phyloP scores from a whole-genome alignment of 495 filamentous ascomycete species.

The Chaetomium cochliodes region DNA sequence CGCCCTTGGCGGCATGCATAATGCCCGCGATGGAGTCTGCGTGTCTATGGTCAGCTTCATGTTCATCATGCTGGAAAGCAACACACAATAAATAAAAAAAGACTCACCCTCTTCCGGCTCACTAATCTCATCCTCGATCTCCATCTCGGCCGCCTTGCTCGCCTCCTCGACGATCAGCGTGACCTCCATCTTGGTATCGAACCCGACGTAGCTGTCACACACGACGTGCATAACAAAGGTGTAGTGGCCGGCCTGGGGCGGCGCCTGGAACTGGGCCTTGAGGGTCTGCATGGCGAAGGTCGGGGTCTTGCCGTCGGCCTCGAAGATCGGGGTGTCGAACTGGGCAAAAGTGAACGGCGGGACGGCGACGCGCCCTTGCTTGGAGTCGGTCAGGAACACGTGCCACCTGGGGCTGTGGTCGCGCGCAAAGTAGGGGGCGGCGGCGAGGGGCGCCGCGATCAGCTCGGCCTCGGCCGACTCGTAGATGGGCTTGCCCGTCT shows the following conservation, averaged over 20 bases:
- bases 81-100: conserved; percentile 6
- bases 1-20: conserved; percentile 81
- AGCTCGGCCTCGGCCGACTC: conserved; percentile 53
- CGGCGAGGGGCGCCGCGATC: conserved; percentile 75
- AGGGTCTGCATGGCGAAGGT: conserved; percentile 92
- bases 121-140: conserved; percentile 88
- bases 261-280: conserved; percentile 96
- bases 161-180: conserved; percentile 87
- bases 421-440: conserved; percentile 83
- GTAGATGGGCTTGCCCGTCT: conserved; percentile 50
- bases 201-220: conserved; percentile 90
- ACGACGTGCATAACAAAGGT: conserved; percentile 88
- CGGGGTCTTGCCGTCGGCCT: conserved; percentile 64
- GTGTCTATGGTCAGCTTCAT: conserved; percentile 37
- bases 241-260: conserved; percentile 87
- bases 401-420: conserved; percentile 90
- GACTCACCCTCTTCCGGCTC: conserved; percentile 93
- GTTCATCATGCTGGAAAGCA: conserved; percentile 1
- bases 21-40: conserved; percentile 91
- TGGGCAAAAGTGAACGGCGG: conserved; percentile 87
- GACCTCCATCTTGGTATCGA: conserved; percentile 85
- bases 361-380: conserved; percentile 91
- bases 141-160: conserved; percentile 75
- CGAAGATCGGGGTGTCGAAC: conserved; percentile 83
- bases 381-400: conserved; percentile 88